Evolutionary conservation across 2,329 filamentous ascomycete genomes (phyloP).

Genomic region (Fusarium oligoseptatum): DNA sequence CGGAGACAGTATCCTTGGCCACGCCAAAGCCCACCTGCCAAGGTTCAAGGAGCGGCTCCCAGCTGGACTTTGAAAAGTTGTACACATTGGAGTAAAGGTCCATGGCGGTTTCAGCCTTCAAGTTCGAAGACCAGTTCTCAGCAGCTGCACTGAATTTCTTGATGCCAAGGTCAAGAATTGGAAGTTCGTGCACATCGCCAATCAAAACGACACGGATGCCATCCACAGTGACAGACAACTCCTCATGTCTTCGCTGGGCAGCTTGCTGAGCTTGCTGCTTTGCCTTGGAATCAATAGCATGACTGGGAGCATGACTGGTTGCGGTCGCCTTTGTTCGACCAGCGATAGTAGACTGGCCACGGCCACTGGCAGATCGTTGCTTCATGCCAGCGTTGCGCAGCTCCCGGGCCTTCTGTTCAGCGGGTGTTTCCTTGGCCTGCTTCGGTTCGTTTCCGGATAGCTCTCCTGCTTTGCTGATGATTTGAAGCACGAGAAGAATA

Average conservation of each 20-base stretch:
- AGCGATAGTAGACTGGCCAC: conserved; percentile 65
- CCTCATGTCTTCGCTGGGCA: conserved; percentile 66
- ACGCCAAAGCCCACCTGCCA: conserved; percentile 96
- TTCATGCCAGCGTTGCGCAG: conserved; percentile 64
- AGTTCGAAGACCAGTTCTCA: conserved; percentile 88
- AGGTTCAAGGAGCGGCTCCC: conserved; percentile 96
- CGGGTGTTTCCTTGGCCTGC: conserved; percentile 51
- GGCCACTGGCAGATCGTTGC: conserved; percentile 69
- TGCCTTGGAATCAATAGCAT: conserved; percentile 42
- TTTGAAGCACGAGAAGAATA: conserved; percentile 93
- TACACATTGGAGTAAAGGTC: conserved; percentile 97
- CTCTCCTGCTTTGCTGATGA: conserved; percentile 90
- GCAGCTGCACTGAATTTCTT: conserved; percentile 89
- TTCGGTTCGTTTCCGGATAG: conserved; percentile 77
- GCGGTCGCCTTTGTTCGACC: conserved; percentile 54
- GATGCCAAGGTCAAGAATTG: conserved; percentile 92
- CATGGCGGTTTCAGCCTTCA: conserved; percentile 90
- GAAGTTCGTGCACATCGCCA: conserved; percentile 94
- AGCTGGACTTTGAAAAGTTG: conserved; percentile 98
- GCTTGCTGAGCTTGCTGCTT: conserved; percentile 28
- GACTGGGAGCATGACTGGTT: conserved; percentile 48
- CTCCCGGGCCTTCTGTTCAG: conserved; percentile 69
- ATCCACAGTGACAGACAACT: conserved; percentile 86
- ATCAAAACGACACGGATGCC: conserved; percentile 94
- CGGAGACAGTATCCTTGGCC: conserved; percentile 80